Evolutionary conservation across 1,284 basidiomycete genomes (phyloP).

Genomic region (Inonotus hispidus): DNA sequence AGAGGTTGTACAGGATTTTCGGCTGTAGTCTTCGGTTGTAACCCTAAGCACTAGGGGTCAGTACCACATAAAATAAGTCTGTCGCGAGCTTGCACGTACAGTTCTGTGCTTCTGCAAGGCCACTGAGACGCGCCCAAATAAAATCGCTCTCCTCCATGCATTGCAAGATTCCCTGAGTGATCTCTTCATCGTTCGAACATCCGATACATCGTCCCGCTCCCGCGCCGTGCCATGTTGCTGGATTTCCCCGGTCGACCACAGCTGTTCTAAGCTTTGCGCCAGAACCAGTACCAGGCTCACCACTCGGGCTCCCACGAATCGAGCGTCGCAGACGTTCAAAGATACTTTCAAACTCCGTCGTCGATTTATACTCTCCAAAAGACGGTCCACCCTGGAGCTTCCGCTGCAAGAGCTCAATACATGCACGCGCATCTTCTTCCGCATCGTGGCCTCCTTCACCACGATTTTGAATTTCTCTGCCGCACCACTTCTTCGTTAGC

Average conservation of each 20-base stretch:
- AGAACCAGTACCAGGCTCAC: constrained; percentile 31
- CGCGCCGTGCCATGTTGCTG: constrained; percentile 72
- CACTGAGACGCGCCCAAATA: constrained; percentile 76
- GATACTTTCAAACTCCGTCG: constrained; percentile 74
- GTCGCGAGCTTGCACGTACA: constrained; percentile 50
- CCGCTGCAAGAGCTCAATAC: constrained; percentile 73
- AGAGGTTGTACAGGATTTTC: constrained; percentile 28
- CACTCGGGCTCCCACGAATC: constrained; percentile 31
- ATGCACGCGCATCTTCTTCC: constrained; percentile 86
- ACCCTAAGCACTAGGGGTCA: constrained; percentile 25
- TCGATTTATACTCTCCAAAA: constrained; percentile 77
- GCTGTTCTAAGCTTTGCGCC: constrained; percentile 40
- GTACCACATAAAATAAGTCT: constrained; percentile 49
- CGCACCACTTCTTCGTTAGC: constrained; percentile 88
- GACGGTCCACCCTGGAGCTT: constrained; percentile 75
- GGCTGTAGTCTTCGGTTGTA: constrained; percentile 31
- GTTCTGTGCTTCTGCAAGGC: constrained; percentile 66
- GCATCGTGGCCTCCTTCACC: constrained; percentile 84
- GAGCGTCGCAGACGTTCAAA: constrained; percentile 75
- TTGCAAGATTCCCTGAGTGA: constrained; percentile 59
- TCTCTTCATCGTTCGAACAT: constrained; percentile 73
- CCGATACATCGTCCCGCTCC: constrained; percentile 72
- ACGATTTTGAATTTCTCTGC: constrained; percentile 75
- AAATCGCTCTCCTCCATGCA: constrained; percentile 55
- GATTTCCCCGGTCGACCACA: constrained; percentile 83